Conservation (phyloP, 2,329 filamentous ascomycete genomes). For the Sporothrix dimorphospora region DNA sequence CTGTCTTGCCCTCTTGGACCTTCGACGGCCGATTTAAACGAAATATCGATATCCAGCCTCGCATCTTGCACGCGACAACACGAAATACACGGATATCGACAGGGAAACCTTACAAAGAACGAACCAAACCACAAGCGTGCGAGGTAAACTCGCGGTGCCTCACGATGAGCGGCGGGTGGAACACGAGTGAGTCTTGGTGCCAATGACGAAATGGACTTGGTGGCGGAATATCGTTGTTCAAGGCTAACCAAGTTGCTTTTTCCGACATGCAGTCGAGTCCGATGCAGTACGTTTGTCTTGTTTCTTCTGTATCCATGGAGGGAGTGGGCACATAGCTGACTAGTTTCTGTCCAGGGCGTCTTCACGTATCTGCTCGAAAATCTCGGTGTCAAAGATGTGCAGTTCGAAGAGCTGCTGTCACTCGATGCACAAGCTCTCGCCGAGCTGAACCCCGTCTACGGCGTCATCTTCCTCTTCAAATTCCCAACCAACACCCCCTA, state of each 20-base stretch:
- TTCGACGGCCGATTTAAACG: not conserved
- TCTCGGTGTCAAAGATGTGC: constrained; percentile 88
- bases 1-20: not conserved
- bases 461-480: constrained; percentile 99
- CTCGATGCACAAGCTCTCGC: constrained; percentile 77
- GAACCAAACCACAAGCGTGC: not conserved
- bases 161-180: constrained; percentile 69
- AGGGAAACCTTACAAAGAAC: not conserved
- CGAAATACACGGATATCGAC: not conserved
- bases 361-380: constrained; percentile 94
- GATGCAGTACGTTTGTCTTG: no score
- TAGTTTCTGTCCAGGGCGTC: no score
- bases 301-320: no score
- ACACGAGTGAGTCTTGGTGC: constrained; percentile 67
- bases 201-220: not conserved
- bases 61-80: not conserved
- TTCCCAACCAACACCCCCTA: constrained; percentile 74
- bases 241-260: not conserved
- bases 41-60: not conserved
- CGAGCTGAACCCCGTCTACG: constrained; percentile 78
- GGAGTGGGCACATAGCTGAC: no score
- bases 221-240: not conserved
- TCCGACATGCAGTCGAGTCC: constrained; percentile 69
- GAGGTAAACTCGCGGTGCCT: not conserved
- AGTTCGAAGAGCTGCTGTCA: constrained; percentile 94